Conservation (phyloP, 208 protist genomes). For the Acanthamoeba healyi region DNA sequence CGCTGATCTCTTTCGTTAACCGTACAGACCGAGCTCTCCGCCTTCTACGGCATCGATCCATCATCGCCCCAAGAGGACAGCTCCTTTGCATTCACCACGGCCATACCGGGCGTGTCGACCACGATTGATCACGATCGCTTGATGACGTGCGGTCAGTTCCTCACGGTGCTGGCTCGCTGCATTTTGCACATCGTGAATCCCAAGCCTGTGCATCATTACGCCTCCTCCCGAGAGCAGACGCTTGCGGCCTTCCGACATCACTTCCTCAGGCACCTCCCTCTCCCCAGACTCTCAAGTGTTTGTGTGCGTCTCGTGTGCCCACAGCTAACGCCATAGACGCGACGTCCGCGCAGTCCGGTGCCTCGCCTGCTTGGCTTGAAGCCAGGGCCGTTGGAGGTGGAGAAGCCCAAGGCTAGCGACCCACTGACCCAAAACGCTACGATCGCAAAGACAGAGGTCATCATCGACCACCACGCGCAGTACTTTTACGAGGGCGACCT, state of each 20-base stretch:
- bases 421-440: background rate
- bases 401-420: background rate
- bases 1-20: too few species aligned
- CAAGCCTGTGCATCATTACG: background rate
- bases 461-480: background rate
- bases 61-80: background rate
- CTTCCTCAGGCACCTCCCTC: background rate
- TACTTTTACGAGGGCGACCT: background rate
- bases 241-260: background rate
- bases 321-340: too few species aligned
- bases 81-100: background rate
- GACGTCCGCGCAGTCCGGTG: too few species aligned
- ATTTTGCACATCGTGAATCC: conserved; percentile 16
- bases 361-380: conserved; percentile 52
- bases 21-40: conserved; percentile 3
- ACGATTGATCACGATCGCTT: conserved; percentile 18
- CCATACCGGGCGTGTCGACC: conserved; percentile 8
- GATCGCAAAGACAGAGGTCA: background rate
- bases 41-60: conserved; percentile 13
- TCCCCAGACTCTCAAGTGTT: background rate
- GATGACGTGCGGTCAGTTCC: background rate
- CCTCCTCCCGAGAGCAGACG: background rate
- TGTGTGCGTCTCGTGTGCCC: background rate
- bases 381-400: background rate
- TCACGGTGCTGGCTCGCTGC: conserved; percentile 3